Evolutionary conservation across 1,284 basidiomycete genomes (phyloP).

Genomic region (Microstroma glucosiphilum): DNA sequence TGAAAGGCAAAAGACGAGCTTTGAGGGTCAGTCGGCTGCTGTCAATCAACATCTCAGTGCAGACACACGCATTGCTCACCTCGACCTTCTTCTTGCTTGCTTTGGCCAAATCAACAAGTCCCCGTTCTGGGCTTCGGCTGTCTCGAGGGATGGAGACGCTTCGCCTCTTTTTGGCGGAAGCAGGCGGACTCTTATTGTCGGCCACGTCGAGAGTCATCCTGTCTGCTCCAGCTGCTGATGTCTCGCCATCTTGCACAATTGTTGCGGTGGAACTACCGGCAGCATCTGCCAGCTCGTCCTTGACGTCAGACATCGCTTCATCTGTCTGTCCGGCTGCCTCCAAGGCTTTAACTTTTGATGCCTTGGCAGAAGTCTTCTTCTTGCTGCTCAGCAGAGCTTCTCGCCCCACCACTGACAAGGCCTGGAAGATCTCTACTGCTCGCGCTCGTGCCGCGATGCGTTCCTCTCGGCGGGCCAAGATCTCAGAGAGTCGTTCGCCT

Average conservation of each 20-base stretch:
- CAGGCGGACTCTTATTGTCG: no score
- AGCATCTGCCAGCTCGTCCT: background rate
- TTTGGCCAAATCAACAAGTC: background rate
- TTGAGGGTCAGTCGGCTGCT: background rate
- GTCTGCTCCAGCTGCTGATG: no score
- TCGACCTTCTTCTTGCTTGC: constrained; percentile 1
- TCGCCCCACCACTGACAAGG: constrained; percentile 22
- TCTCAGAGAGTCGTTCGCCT: constrained; percentile 63
- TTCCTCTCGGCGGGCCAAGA: constrained; percentile 62
- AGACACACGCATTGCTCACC: background rate
- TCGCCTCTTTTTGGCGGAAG: no score
- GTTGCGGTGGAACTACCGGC: no score
- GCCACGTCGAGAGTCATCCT: no score
- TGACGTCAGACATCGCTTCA: background rate
- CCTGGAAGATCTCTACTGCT: constrained; percentile 21
- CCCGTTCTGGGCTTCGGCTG: no score
- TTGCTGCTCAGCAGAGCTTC: constrained; percentile 26
- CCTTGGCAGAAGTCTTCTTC: constrained; percentile 10
- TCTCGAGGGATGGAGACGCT: no score
- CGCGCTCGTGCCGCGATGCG: constrained; percentile 58
- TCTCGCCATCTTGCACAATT: no score
- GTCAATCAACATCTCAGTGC: background rate
- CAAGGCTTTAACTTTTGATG: constrained; percentile 14
- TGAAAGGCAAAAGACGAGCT: no score
- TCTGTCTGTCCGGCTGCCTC: background rate